Base-by-base conservation (phyloP, 2,329 filamentous ascomycete genomes). In the Torrubiella hemipterigena region DNA sequence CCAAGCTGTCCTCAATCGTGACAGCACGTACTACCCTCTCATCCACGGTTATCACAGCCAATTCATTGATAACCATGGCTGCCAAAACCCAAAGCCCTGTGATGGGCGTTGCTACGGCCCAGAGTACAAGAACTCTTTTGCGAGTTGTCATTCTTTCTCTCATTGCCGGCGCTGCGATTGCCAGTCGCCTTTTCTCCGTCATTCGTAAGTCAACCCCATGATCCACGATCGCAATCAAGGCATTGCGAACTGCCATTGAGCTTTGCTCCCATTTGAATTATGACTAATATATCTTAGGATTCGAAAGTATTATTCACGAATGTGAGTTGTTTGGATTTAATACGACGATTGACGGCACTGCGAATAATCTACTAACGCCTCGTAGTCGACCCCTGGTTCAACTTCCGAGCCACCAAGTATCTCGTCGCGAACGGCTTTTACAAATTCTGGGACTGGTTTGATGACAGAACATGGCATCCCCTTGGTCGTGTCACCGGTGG, bases 371-470 rank as follows among this genome's bases (percentile, higher is more conserved):
- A 39, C 50, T 52, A 43, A 53, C 44, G 17, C 15, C 42, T 25
- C 30, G 50, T 27, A 98, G 89, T 98, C 63, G 91, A 98, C 62
- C 91, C 91, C 21, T 98, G 91, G 91, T 98, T 98, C 67, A 98
- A 98, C 63, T 98, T 98, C 63, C 74, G 91, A 59, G 91, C 91
- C 44, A 96, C 91, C 34, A 96, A 96, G 62, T 96, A 98, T 52
- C 74, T 98, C 34, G 84, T 98, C 34, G 75, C 89, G 52, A 76
- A 98, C 77, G 91, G 91, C 48, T 96, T 98, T 65, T 93, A 94
- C 60, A 86, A 82, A 58, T 98, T 98, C 57, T 98, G 91, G 91
- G 89, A 98, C 58, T 98, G 91, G 91, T 98, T 98, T 53, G 91
- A 98, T 61, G 91, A 98, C 67, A 79, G 91, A 66, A 98, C 91